Base-by-base conservation (phyloP, 2,329 filamentous ascomycete genomes). In the Xylaria sp. region DNA sequence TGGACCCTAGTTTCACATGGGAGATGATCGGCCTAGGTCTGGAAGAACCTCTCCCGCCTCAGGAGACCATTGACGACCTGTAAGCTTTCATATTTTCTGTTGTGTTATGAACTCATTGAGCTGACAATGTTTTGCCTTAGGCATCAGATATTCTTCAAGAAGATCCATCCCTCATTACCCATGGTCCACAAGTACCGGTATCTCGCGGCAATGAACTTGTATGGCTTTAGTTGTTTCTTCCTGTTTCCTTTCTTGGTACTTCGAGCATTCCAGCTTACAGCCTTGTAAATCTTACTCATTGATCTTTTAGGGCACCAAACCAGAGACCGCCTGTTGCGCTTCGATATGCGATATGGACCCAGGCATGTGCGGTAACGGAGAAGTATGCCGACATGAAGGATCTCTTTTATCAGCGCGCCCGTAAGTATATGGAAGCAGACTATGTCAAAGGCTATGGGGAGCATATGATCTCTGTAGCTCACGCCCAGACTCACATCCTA, bases 301-400 rank as follows among this genome's bases (percentile, higher is more conserved):
- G 24, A 46, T 13, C 20, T 24, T 46, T 34, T 56, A 87, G 84
- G 48, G 85, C 91, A n/a, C 91, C 91, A 17, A 86, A 86, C 58
- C 87, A 92, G 76, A 85, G 93, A 21, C 93, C 94, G 1, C 91
- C 93, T 0, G 86, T 96, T 24, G 91, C 89, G 61, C 76, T 99
- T 45, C 86, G 94, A 63, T 99, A 99, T 74, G 91, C 90, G 50
- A 95, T 97, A 80, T 97, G 93, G 93, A 90, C 88, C n/a, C 76
- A 92, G 66, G 92, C 93, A n/a, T 92, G 91, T 58, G 88, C 90
- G 4, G 83, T 92, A 40, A 86, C 85, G 2, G 91, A 96, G 54
- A 94, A 92, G 68, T 97, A 90, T 69, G 78, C 82, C 29, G 83
- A 85, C 49, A 74, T 96, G 13, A 91, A 92, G 67, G 89, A 92